Base-by-base conservation (phyloP, 768 basidiomycete species). In the Hemileccinum impolitum region DNA sequence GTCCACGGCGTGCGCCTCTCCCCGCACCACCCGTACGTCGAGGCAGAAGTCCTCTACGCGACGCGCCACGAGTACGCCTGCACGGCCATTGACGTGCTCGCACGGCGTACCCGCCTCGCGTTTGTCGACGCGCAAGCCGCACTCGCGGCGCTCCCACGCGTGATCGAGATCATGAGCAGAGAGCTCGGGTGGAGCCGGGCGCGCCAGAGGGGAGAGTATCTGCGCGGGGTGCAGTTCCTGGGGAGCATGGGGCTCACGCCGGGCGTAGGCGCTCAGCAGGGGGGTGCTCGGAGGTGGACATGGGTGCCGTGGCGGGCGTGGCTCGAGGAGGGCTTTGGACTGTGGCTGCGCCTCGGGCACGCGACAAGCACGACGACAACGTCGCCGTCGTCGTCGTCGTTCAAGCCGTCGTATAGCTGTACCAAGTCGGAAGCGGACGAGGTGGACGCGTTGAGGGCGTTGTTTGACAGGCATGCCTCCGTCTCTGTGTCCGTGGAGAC, bases 101-200 rank as follows among this genome's bases (percentile, higher is more conserved):
- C 91, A 2, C 86, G 95, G 1, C 85, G 94, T 51, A 88, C 89
- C 10, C 87, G 95, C n/a, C 78, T 99, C 25, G 85, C 90, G 8
- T 98, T 97, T 80, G 82, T 98, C 57, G 94, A 96, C 66, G 87
- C 84, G 0, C 85, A 86, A 50, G 88, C 87, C 1, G 86, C 95
- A 0, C 78, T 94, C 28, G 82, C 86, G 25, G 82, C 87, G 0
- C 82, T 99, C 43, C 94, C 94, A 3, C 78, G 79, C 26, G 85
- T 99, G 42, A 84, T 95, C 52, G 90, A 91, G 50, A 87, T 96
- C 66, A 95, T 97, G 93, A 80, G 81, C 5, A 78, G 78, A 14
- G 93, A 97, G 63, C 77, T 94, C 6, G 73, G 76, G 12, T 99
- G 95, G 95, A 75, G 77, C 51, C 65, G 69, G 23, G 57, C 72